A percentile compares a stretch with the other conserved stretches of the same genome.
Evolutionary conservation across 2,329 filamentous ascomycete species (phyloP).

Genomic region (Talaromyces marneffei): DNA sequence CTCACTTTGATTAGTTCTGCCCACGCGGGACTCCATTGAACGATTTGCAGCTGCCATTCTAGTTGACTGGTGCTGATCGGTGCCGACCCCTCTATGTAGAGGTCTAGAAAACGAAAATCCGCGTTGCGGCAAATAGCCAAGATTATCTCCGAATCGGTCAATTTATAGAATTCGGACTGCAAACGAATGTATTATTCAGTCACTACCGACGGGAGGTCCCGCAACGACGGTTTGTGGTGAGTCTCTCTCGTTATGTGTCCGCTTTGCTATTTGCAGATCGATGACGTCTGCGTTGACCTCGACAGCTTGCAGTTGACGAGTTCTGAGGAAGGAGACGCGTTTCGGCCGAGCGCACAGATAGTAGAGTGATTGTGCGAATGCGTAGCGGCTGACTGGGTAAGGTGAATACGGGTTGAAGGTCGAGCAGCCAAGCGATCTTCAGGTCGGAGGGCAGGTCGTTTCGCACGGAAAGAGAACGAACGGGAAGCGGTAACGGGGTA

Average conservation of each 20-base stretch:
- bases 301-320: not conserved
- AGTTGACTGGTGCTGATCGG: not conserved
- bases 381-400: not conserved
- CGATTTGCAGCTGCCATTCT: conserved; percentile 22
- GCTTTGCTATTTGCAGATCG: not conserved
- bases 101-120: not conserved
- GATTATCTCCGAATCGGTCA: not conserved
- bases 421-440: conserved; percentile 6
- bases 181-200: not conserved
- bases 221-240: not conserved
- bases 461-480: conserved; percentile 11
- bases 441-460: conserved; percentile 7
- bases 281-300: not conserved
- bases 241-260: not conserved
- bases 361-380: not conserved
- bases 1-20: conserved; percentile 47
- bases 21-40: conserved; percentile 44
- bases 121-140: not conserved
- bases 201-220: not conserved
- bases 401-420: not conserved
- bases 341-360: not conserved
- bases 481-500: conserved; percentile 9
- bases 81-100: not conserved
- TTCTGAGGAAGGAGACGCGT: not conserved
- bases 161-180: not conserved